These are phyloP conservation scores for Apiotrichum brassicae DNA, from an alignment of 1,284 basidiomycete species.

Conservation along the genomic window DNA sequence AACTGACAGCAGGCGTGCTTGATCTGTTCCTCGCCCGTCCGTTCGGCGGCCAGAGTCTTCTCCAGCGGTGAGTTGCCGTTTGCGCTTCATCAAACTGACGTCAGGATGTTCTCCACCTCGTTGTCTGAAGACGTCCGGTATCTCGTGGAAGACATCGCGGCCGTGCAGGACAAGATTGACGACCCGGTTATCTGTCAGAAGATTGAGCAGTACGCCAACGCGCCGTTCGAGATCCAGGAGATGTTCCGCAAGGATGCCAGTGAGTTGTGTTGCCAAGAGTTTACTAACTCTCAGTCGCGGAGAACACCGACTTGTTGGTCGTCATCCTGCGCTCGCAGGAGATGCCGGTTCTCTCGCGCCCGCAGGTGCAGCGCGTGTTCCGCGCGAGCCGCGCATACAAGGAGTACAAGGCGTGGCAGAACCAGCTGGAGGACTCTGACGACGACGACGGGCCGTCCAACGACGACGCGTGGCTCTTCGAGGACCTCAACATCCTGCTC, in stretches of 20 bases:
- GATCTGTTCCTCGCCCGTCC: constrained; percentile 98
- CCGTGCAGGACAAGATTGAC: constrained; percentile 80
- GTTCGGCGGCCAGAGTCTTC: constrained; percentile 83
- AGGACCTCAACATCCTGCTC: constrained; percentile 74
- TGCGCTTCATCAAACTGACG: neutral
- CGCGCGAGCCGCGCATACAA: constrained; percentile 69
- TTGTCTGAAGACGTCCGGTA: constrained; percentile 80
- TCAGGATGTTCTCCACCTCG: constrained; percentile 88
- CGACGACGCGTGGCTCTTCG: constrained; percentile 90
- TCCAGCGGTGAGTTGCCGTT: constrained; percentile 61
- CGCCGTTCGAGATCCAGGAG: constrained; percentile 79
- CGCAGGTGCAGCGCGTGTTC: constrained; percentile 70
- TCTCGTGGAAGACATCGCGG: constrained; percentile 75
- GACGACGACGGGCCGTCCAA: constrained; percentile 86
- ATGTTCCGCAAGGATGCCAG: constrained; percentile 72
- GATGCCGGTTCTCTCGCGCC: constrained; percentile 63
- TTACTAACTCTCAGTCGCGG: constrained; percentile 51
- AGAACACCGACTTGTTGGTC: constrained; percentile 72
- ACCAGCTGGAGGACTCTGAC: constrained; percentile 69
- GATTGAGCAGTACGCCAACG: constrained; percentile 75
- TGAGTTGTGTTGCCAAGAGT: constrained; percentile 39
- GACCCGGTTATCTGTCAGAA: constrained; percentile 84
- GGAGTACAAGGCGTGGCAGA: constrained; percentile 60
- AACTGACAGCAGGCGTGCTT: constrained; percentile 54
- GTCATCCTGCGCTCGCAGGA: constrained; percentile 76